A percentile compares a stretch with the other conserved stretches of the same genome.
Evolutionary conservation across 495 filamentous ascomycete species (phyloP).

Genomic region (Hypoxylon intermedium): DNA sequence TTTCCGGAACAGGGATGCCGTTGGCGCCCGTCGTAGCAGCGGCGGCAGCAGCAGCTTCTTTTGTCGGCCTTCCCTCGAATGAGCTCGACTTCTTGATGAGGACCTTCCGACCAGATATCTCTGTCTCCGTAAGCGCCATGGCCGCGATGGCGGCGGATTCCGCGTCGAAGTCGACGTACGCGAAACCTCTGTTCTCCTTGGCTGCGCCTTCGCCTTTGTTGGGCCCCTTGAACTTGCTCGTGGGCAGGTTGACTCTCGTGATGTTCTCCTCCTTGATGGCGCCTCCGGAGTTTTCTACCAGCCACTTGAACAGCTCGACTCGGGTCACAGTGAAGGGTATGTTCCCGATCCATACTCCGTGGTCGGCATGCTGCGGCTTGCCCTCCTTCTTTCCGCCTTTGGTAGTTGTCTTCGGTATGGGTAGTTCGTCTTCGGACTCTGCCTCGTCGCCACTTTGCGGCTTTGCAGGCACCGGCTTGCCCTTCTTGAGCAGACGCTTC

Average conservation of each 20-base stretch:
- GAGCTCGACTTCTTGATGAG: constrained; percentile 90
- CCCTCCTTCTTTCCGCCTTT: constrained; percentile 47
- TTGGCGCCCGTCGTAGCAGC: constrained; percentile 51
- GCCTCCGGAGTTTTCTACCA: constrained; percentile 69
- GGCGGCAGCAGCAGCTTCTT: constrained; percentile 51
- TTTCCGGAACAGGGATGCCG: constrained; percentile 33
- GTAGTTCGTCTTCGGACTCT: constrained; percentile 42
- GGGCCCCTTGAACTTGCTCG: constrained; percentile 49
- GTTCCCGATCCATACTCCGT: constrained; percentile 97
- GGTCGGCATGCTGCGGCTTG: constrained; percentile 70
- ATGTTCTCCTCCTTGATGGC: constrained; percentile 72
- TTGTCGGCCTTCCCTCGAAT: constrained; percentile 76
- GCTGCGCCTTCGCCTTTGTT: constrained; percentile 47
- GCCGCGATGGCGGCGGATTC: constrained; percentile 71
- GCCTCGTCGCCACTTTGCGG: constrained; percentile 53
- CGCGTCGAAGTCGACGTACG: constrained; percentile 90
- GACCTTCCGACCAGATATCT: constrained; percentile 75
- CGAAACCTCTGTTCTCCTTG: constrained; percentile 78
- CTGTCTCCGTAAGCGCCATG: constrained; percentile 78
- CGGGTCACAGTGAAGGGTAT: constrained; percentile 79
- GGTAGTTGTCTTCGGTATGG: constrained; percentile 40
- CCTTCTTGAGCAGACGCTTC: constrained; percentile 80
- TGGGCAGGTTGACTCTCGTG: constrained; percentile 83
- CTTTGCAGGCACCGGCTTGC: constrained; percentile 58
- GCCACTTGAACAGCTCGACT: constrained; percentile 73